phyloP scores from a whole-genome alignment of 2,329 filamentous ascomycete species.

The Arthrobotrys entomopaga region DNA sequence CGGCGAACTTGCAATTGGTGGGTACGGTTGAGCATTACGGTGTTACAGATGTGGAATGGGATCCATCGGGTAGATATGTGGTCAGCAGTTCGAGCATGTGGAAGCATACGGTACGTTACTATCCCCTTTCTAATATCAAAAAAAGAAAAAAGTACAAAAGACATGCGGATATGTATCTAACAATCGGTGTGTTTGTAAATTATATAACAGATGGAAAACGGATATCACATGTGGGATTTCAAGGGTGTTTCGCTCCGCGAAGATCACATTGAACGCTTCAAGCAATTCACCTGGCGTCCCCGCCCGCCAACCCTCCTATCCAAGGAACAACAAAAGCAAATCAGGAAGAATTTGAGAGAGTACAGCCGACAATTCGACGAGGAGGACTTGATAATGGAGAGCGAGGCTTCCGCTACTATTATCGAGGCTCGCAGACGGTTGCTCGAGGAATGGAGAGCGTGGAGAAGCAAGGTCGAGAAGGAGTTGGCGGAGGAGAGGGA shows the following conservation, averaged over 20 bases:
- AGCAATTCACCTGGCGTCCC: constrained; percentile 95
- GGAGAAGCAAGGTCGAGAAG: constrained; percentile 78
- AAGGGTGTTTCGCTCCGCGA: constrained; percentile 87
- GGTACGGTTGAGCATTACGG: constrained; percentile 94
- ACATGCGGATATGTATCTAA: constrained; percentile 57
- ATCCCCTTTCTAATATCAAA: neutral
- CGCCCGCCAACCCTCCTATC: constrained; percentile 88
- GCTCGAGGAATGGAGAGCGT: constrained; percentile 88
- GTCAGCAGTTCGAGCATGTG: constrained; percentile 92
- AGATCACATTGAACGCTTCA: constrained; percentile 94
- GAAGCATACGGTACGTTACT: constrained; percentile 86
- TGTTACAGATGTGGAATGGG: constrained; percentile 97
- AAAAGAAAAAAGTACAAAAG: neutral
- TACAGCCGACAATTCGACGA: constrained; percentile 96
- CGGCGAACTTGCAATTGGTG: constrained; percentile 94
- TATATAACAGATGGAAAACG: constrained; percentile 87
- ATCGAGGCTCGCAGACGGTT: constrained; percentile 84
- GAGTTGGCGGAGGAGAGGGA: constrained; percentile 78
- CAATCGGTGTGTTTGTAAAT: neutral
- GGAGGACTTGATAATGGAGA: constrained; percentile 91
- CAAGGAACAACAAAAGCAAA: constrained; percentile 96
- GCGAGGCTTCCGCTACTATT: constrained; percentile 85
- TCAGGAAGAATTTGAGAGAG: constrained; percentile 97
- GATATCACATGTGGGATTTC: constrained; percentile 98
- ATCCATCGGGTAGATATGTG: constrained; percentile 93